Evolutionary conservation across 495 filamentous ascomycete genomes (phyloP).

Genomic region (Xylaria acuta): DNA sequence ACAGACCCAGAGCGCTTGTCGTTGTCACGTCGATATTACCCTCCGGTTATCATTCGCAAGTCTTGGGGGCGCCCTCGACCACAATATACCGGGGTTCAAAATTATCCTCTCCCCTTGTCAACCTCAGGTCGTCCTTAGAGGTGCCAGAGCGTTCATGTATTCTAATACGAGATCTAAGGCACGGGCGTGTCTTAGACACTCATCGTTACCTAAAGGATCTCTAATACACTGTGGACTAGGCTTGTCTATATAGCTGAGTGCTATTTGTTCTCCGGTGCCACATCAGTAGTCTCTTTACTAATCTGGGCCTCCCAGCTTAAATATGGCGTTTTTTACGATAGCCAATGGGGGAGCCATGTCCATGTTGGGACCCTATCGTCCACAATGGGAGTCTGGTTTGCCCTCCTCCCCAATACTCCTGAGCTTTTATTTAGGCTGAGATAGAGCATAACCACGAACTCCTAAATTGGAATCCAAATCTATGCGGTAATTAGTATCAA

Average conservation of each 20-base stretch:
- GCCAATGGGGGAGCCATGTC: background rate
- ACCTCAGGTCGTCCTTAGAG: background rate
- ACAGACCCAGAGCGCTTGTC: too few species aligned
- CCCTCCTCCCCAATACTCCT: background rate
- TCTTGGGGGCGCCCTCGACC: background rate
- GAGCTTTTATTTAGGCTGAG: background rate
- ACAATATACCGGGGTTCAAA: too few species aligned
- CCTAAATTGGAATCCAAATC: background rate
- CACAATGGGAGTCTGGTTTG: background rate
- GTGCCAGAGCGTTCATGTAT: background rate
- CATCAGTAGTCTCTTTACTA: too few species aligned
- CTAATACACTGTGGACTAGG: background rate
- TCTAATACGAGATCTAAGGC: background rate
- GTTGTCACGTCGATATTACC: too few species aligned
- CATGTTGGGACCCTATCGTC: background rate
- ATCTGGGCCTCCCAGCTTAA: too few species aligned
- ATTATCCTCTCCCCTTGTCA: background rate
- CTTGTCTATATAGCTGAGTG: background rate
- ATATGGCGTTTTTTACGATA: too few species aligned
- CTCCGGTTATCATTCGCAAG: background rate
- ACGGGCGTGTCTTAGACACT: background rate
- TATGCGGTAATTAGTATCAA: background rate
- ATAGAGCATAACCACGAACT: background rate
- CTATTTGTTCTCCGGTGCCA: too few species aligned
- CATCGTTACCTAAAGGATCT: background rate